Base-by-base conservation (phyloP, 768 basidiomycete species). In the Lactarius tabidus region DNA sequence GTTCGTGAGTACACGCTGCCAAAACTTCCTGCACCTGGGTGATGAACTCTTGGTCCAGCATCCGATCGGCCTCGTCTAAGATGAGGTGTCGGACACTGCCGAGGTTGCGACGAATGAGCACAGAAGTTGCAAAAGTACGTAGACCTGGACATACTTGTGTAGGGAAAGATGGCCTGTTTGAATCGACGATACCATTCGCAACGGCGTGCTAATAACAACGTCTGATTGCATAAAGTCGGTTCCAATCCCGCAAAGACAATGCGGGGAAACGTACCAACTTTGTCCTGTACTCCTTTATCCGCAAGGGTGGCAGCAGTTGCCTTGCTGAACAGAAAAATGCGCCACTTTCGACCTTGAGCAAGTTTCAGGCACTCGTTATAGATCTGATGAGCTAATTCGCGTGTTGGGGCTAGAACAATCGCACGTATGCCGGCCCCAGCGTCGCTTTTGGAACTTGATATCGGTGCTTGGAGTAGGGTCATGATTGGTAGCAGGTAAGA, bases 341-440 rank as follows among this genome's bases (percentile, higher is more conserved):
- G 82, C 95, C 93, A 94, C 72, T 89, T 93, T 56, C 89, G 80
- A 9, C 91, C 92, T 70, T 87, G 83, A 17, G 86, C 90, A 18
- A 93, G 79, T 74, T 91, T 94, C 57, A 90, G 75, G 69, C 89
- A 91, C 73, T 98, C 97, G 65, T 95, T 93, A 67, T 92, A 81
- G 60, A 98, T 98, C 72, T 99, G 97, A 71, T 93, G 88, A 0
- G 95, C 94, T n/a, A 99, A 76, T 78, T 99, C 97, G 57, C 93
- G 85, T 2, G 97, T 98, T 3, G 97, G 97, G 1, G 92, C 91
- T 56, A 99, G 76, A 43, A 99, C 79, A 26, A 99, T 65, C 2
- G 91, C 91, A 62, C 92, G 82, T 20, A 86, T 86, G 62, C 91
- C 94, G 35, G 72, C 75, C 20, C 84, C 85, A 36, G 74, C 68